Percentiles rank a stretch among this genome's conserved stretches.
phyloP scores from a whole-genome alignment of 1,139 yeast genomes.

The Meyerozyma guilliermondii region DNA sequence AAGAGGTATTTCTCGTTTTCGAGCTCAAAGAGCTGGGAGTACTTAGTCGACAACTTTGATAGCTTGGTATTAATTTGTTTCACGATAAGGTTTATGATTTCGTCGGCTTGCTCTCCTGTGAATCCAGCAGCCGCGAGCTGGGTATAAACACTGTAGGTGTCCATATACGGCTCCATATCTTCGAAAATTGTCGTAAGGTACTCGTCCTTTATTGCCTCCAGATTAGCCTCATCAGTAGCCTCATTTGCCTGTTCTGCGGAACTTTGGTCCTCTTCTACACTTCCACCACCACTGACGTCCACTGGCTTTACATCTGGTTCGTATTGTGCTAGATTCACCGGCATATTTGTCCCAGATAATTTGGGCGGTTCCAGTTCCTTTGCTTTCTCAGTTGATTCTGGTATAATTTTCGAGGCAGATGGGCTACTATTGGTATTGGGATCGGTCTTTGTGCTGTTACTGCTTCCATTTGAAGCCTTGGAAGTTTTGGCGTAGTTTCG shows the following conservation, averaged over 20 bases:
- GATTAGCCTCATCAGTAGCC: neutral
- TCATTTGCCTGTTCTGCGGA: neutral
- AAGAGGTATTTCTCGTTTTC: slow-evolving; percentile 85
- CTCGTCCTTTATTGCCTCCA: slow-evolving; percentile 5
- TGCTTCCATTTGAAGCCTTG: neutral
- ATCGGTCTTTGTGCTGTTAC: neutral
- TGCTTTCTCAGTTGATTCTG: neutral
- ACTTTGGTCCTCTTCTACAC: neutral
- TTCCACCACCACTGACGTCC: neutral
- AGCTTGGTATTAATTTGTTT: slow-evolving; percentile 51
- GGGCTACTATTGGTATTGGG: neutral
- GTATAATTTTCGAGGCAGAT: neutral
- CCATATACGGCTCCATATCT: slow-evolving; percentile 46
- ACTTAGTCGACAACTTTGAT: slow-evolving; percentile 50
- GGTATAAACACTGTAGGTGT: slow-evolving; percentile 43
- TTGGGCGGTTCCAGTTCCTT: neutral
- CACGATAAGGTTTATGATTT: slow-evolving; percentile 45
- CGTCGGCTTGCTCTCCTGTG: slow-evolving; percentile 48
- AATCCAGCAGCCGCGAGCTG: slow-evolving; percentile 45
- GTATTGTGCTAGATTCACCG: neutral
- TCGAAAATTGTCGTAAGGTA: slow-evolving; percentile 23
- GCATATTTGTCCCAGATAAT: neutral
- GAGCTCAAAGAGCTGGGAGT: slow-evolving; percentile 63
- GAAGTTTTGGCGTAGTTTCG: neutral
- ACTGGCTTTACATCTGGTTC: neutral